phyloP scores from a whole-genome alignment of 1,284 basidiomycete species.

The Sparassis latifolia region DNA sequence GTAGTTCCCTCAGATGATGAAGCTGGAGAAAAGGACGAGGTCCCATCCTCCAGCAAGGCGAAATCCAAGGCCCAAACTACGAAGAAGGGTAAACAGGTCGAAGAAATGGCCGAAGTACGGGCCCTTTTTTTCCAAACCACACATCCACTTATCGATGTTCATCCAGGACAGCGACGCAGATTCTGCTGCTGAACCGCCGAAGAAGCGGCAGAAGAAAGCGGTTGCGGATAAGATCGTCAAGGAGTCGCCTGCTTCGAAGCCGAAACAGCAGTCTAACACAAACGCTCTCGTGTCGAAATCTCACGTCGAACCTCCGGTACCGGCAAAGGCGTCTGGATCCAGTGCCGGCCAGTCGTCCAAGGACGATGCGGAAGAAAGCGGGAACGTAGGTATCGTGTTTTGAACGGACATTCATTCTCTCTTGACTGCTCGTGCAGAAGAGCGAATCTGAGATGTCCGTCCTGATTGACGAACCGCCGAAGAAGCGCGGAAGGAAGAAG shows the following conservation, averaged over 20 bases:
- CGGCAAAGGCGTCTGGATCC: too few species aligned
- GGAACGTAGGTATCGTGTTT: too few species aligned
- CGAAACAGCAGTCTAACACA: not conserved
- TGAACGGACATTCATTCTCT: too few species aligned
- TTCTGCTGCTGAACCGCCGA: slow-evolving; percentile 8
- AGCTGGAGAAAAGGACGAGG: slow-evolving; percentile 10
- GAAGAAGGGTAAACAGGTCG: too few species aligned
- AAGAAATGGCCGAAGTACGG: too few species aligned
- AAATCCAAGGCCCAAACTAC: not conserved
- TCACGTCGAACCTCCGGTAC: too few species aligned
- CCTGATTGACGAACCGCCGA: slow-evolving; percentile 50
- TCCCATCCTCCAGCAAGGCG: not conserved
- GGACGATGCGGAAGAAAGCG: too few species aligned
- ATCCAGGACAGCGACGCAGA: slow-evolving; percentile 1
- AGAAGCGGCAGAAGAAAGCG: slow-evolving; percentile 14
- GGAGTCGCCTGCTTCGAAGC: not conserved
- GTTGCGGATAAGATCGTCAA: not conserved
- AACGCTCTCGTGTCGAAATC: too few species aligned
- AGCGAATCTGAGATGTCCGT: slow-evolving; percentile 59
- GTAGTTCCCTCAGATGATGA: not conserved
- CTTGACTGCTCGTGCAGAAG: slow-evolving; percentile 21
- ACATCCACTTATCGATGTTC: too few species aligned
- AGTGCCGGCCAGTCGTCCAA: too few species aligned
- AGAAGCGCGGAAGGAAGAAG: slow-evolving; percentile 26
- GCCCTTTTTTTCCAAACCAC: too few species aligned